A percentile compares a stretch with the other conserved stretches of the same genome.
Evolutionary conservation across 2,329 filamentous ascomycete species (phyloP).

Genomic region (Leptographium flavum): DNA sequence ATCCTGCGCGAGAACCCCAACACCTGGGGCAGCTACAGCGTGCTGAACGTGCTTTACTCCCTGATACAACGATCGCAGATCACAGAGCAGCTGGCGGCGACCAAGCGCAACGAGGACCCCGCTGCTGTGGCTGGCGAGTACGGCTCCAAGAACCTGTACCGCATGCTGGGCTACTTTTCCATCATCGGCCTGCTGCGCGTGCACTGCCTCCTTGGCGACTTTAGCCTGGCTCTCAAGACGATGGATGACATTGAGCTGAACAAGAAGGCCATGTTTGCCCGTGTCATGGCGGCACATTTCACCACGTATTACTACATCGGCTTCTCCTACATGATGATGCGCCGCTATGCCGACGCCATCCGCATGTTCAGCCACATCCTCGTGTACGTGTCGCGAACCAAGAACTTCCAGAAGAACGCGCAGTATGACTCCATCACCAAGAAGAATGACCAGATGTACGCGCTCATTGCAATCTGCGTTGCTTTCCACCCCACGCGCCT

Average conservation of each 20-base stretch:
- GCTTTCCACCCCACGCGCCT: constrained; percentile 94
- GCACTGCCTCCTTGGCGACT: constrained; percentile 92
- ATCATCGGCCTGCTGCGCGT: constrained; percentile 95
- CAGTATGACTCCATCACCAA: constrained; percentile 98
- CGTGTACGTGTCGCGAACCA: constrained; percentile 94
- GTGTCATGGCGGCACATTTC: constrained; percentile 98
- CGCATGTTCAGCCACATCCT: constrained; percentile 99
- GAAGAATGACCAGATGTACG: constrained; percentile 99
- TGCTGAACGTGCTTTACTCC: constrained; percentile 97
- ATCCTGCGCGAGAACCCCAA: constrained; percentile 93
- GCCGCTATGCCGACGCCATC: constrained; percentile 96
- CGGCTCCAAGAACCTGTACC: constrained; percentile 83
- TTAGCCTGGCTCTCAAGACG: constrained; percentile 95
- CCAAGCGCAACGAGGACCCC: constrained; percentile 87
- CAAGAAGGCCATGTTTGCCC: constrained; percentile 99
- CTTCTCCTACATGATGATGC: constrained; percentile 99
- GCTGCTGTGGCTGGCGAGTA: constrained; percentile 85
- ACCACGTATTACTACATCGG: constrained; percentile 99
- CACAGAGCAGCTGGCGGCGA: constrained; percentile 87
- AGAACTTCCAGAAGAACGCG: constrained; percentile 99
- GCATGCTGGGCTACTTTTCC: constrained; percentile 98
- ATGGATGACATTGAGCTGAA: constrained; percentile 99
- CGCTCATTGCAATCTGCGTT: constrained; percentile 95
- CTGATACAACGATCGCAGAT: constrained; percentile 98
- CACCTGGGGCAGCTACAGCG: constrained; percentile 98